Base-by-base conservation (phyloP, 2,329 filamentous ascomycete genomes). In the Aspergillus sclerotialis region DNA sequence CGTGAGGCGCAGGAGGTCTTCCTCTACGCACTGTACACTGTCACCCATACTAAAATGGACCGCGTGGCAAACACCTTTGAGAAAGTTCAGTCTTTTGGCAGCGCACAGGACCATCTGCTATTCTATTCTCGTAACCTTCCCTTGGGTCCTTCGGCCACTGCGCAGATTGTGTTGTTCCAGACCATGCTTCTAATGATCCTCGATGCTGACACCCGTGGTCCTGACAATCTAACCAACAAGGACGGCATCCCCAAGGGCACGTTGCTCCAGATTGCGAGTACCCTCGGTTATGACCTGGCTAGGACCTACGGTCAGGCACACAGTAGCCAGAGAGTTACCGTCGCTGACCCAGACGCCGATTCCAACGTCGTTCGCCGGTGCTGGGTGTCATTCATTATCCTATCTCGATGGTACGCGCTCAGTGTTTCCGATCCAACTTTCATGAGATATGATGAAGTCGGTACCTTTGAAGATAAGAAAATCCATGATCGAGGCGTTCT, bases 151-250 rank as follows among this genome's bases (percentile, higher is more conserved):
- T 46, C 55, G 6, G 50, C 52, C 3, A 46, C 58, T 2, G 50
- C 56, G 23, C 67, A 66, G 37, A 35, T 67, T 16, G 46, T 67
- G 14, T 62, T 58, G 48, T 50, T 66, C n/a, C 63, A 67, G 40
- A 56, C 55, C 19, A 47, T 65, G 31, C 48, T 61, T 7, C 44
- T 67, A 13, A 58, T 67, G 55, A 55, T 64, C 12, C 52, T 67
- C 8, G 64, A 68, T 28, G 61, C 60, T 36, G 63, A 66, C 30
- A 48, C 53, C 7, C 61, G 61, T 26, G 60, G 60, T 2, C 62
- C 63, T 1, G 61, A 66, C 24, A 65, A 66, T 32, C 48, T 67
- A 14, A 52, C 58, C 15, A 44, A 58, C 25, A 63, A 64, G 40
- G 55, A 64, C 36, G 61, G 60, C n/a, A 41, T 61, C 10, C 55